Base-by-base conservation (phyloP, 192 early-diverging fungal species). In the Coemansia guatemalensis region DNA sequence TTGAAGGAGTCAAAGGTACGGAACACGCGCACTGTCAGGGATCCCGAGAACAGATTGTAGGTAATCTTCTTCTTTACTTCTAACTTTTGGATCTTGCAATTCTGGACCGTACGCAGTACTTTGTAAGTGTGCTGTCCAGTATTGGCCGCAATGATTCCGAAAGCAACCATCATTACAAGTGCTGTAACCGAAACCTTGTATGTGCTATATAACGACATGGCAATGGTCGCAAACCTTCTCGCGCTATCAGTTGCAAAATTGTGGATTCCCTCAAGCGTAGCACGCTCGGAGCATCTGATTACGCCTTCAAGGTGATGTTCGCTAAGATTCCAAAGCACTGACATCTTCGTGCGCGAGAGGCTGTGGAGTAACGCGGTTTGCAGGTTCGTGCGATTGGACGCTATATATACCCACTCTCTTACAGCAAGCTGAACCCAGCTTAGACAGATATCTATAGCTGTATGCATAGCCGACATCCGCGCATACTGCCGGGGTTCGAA, bases 21-120 rank as follows among this genome's bases (percentile, higher is more conserved):
- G 23, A 66, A 69, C 24, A 27, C 68, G 12, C 73, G 73, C 49
- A 75, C 68, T 3, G 64, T 58, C 8, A 49, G 48, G 21, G 68
- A 62, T 47, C 73, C 73, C 9, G 73, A 75, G 32, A 75, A 58
- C 33, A 66, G 8, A 9, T 66, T 25, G 22, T 62, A 25, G 12
- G 48, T 32, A 0, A 32, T 30, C 7, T 50, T 48, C 11, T 62
- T 55, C 39, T 58, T 24, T 2, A 24, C 17, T 3, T 41, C 9
- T 21, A 5, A 5, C 30, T 33, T 41, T 11, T 52, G 32, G 8
- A 18, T 12, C 17, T 48, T 41, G 55, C 29, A 48, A 29, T n/a
- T 17, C 44, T 68, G 67, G 4, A 75, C 35, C 3, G 35, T 4
- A 7, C 1, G 21, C 49, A 75, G 21, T n/a, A 60, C 50, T 8